Evolutionary conservation across 1,284 basidiomycete genomes (phyloP).

Genomic region (Cryptococcus sp.): DNA sequence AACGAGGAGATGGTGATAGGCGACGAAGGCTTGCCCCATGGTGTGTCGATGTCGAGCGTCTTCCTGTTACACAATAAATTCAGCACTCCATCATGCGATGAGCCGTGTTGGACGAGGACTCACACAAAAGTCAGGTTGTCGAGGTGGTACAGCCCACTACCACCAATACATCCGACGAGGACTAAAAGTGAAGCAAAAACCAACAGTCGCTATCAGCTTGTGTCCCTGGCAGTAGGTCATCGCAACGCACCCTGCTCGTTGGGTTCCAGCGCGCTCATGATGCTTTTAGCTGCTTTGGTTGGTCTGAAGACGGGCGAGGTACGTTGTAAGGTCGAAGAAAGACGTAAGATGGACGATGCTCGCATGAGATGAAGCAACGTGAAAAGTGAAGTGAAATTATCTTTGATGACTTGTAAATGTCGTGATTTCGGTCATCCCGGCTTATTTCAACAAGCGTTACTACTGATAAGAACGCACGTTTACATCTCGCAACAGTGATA

Average conservation of each 20-base stretch:
- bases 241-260: constrained; percentile 16
- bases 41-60: constrained; percentile 61
- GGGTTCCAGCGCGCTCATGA: constrained; percentile 12
- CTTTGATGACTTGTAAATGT: background rate
- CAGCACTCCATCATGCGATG: background rate
- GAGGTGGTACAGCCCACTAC: constrained; percentile 82
- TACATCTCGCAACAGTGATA: no score
- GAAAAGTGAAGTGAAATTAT: constrained; percentile 1
- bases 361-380: background rate
- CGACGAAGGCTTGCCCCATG: constrained; percentile 91
- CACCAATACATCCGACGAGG: constrained; percentile 79
- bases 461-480: no score
- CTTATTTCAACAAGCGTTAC: background rate
- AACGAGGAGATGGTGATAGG: constrained; percentile 85
- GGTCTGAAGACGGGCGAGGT: constrained; percentile 3
- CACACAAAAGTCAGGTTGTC: constrained; percentile 82
- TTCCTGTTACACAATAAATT: constrained; percentile 56
- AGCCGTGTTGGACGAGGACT: constrained; percentile 38
- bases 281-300: background rate
- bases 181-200: constrained; percentile 55
- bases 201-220: background rate
- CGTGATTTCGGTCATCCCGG: background rate
- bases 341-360: background rate
- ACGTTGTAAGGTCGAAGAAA: background rate
- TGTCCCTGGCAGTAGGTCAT: constrained; percentile 1